Base-by-base conservation (phyloP, 352 stramenopile genomes). In the Phytophthora aleatoria region DNA sequence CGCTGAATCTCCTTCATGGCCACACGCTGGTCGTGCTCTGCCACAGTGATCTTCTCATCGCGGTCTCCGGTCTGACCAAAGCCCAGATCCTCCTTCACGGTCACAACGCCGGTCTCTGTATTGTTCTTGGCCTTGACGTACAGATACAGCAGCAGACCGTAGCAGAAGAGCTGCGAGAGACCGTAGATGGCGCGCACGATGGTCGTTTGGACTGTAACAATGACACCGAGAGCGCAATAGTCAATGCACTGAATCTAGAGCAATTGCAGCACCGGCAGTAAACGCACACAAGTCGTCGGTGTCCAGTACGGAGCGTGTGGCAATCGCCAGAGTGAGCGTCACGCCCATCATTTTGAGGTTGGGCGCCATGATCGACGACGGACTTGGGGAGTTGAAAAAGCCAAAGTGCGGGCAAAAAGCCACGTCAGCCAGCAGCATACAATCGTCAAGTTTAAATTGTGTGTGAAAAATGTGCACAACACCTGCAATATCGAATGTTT, bases 331-430 rank as follows among this genome's bases (percentile, higher is more conserved):
- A 51, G 60, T 69, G 55, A 92, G 67, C 56, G 82, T 91, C 39
- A 92, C 57, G 67, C 67, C 83, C 81, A 92, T 90, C 81, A 92
- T 87, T 73, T 87, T 90, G 47, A 90, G 67, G 58, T 90, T 92
- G 36, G 78, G 83, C 73, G 81, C 81, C 83, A 92, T 92, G 57
- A 39, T 70, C 12, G 16, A 24, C 12, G 16, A 24, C 20, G 24
- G 11, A 35, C 31, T 13, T 33, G 36, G 36, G 50, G 10, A 7
- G n/a, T 6, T 3, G 8, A 60, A 64, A 59, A 64, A 59, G 41
- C 16, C 41, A 8, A 47, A 20, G 39, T 45, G 39, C 43, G 45
- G 35, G 27, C 11, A 52, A 20, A 20, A 13, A 10, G 45, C 54
- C 61, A 65, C 55, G 62, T 69, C 62, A 64, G 33, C 12, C 30